phyloP scores from a whole-genome alignment of 2,329 filamentous ascomycete genomes.

The Colletotrichum sp. region DNA sequence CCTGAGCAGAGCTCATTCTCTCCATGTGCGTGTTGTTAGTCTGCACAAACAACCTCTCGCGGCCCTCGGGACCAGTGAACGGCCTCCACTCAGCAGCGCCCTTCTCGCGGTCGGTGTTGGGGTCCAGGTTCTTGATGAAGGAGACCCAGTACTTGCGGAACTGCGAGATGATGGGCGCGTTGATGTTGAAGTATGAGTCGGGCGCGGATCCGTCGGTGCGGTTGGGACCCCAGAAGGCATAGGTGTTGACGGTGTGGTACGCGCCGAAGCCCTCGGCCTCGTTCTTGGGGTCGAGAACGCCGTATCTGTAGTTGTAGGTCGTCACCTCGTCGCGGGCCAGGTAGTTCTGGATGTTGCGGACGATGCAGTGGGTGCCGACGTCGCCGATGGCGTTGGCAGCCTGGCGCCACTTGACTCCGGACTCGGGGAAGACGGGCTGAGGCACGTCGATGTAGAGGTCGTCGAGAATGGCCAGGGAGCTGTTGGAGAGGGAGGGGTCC shows the following conservation, averaged over 20 bases:
- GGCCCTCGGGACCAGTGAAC: slow-evolving; percentile 36
- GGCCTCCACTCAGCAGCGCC: slow-evolving; percentile 57
- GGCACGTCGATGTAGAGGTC: slow-evolving; percentile 40
- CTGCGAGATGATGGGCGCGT: slow-evolving; percentile 62
- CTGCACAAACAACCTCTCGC: slow-evolving; percentile 45
- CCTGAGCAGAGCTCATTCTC: slow-evolving; percentile 32
- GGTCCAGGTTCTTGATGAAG: slow-evolving; percentile 71
- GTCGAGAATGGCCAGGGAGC: slow-evolving; percentile 35
- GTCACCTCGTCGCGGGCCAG: slow-evolving; percentile 35
- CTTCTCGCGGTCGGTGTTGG: slow-evolving; percentile 57
- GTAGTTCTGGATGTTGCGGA: slow-evolving; percentile 32
- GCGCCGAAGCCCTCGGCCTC: slow-evolving; percentile 64
- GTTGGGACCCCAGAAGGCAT: slow-evolving; percentile 70
- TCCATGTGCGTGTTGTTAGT: slow-evolving; percentile 48
- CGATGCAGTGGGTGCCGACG: slow-evolving; percentile 39
- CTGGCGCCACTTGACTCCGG: slow-evolving; percentile 42
- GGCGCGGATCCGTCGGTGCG: slow-evolving; percentile 56
- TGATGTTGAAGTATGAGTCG: slow-evolving; percentile 59
- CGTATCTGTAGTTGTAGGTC: slow-evolving; percentile 73
- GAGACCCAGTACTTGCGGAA: slow-evolving; percentile 77
- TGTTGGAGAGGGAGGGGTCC: slow-evolving; percentile 36
- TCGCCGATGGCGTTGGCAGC: slow-evolving; percentile 39
- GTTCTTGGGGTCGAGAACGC: slow-evolving; percentile 65
- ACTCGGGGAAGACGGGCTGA: slow-evolving; percentile 30
- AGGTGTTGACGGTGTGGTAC: slow-evolving; percentile 69